Evolutionary conservation across 2,329 filamentous ascomycete species (phyloP), one percentile per base, ranked within the genome.

Genomic region (Hymenoscyphus albidus): DNA sequence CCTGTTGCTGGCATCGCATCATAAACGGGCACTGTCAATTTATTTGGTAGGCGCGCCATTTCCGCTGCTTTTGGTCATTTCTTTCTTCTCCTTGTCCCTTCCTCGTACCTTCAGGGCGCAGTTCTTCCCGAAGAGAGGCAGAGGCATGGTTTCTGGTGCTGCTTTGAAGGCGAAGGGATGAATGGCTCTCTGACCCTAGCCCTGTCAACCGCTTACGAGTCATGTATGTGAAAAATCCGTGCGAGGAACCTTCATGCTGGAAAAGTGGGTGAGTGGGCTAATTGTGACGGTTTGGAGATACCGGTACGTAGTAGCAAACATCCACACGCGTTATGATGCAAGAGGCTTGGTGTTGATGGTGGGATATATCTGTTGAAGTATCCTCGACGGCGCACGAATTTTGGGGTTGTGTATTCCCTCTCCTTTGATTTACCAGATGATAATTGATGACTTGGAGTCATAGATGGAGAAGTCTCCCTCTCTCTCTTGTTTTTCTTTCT

Each of bases 201-300:
- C 42, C 57, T 40, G 58, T n/a, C n/a, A 38, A 16, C 40, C 10
- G 2, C 18, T 13, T 12, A 54, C 61, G 61, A 62, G 61, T 62
- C 61, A 62, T 62, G 61, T 58, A 58, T 58, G n/a, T 22, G 27
- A n/a, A 32, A 18, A 9, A 27, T 38, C 61, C 61, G 61, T 59
- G 61, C 61, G 51, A 62, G 22, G 35, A 44, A 59, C 35, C 51
- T 55, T 62, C 59, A 61, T 61, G 59, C 59, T 51, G 48, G 9
- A 54, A 54, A 54, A 54, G 48, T 54, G 48, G 48, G 48, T 22
- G 48, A 13, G 48, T n/a, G 48, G 48, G 18, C 18, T 35, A 35
- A 35, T 7, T 35, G 35, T 35, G 35, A 10, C 35, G 35, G 5
- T 6, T 35, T 35, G 35, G 35, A 35, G 35, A 35, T 35, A 35